Evolutionary conservation across 192 early-diverging fungal species (phyloP).

Genomic region (Mortierella hygrophila): DNA sequence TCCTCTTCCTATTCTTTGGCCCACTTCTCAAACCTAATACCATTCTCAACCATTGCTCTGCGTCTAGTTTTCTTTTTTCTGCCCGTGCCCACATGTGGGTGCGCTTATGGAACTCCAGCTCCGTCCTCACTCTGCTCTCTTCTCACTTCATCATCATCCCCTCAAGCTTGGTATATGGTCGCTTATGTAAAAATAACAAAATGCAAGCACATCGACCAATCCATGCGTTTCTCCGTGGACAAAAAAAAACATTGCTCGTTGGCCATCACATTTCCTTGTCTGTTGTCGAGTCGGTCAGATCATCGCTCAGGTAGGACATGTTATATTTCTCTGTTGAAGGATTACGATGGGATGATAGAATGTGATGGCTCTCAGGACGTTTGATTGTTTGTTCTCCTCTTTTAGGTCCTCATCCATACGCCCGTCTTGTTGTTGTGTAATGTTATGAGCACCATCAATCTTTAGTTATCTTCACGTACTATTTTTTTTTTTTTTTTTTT

Average conservation of each 20-base stretch:
- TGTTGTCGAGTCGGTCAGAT: background rate
- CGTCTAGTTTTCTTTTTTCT: background rate
- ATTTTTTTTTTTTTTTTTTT: too few relatives aligned
- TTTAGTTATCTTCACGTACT: background rate
- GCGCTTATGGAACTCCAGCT: background rate
- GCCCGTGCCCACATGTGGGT: too few relatives aligned
- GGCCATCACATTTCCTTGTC: background rate
- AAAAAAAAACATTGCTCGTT: background rate
- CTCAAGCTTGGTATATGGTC: too few relatives aligned
- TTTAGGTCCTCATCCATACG: background rate
- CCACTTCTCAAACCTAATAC: background rate
- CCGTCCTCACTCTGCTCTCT: background rate
- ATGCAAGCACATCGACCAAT: background rate
- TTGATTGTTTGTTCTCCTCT: background rate
- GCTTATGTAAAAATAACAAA: too few relatives aligned
- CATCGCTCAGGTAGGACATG: background rate
- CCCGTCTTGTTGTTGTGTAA: background rate
- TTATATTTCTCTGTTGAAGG: background rate
- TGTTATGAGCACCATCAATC: background rate
- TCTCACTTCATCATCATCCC: too few relatives aligned
- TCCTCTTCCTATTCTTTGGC: background rate
- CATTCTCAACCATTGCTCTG: background rate
- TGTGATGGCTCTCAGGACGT: background rate
- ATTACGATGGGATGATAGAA: background rate
- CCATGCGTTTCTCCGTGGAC: background rate